Evolutionary conservation across 1,284 basidiomycete species (phyloP).

Genomic region (Gomphus bonarii): DNA sequence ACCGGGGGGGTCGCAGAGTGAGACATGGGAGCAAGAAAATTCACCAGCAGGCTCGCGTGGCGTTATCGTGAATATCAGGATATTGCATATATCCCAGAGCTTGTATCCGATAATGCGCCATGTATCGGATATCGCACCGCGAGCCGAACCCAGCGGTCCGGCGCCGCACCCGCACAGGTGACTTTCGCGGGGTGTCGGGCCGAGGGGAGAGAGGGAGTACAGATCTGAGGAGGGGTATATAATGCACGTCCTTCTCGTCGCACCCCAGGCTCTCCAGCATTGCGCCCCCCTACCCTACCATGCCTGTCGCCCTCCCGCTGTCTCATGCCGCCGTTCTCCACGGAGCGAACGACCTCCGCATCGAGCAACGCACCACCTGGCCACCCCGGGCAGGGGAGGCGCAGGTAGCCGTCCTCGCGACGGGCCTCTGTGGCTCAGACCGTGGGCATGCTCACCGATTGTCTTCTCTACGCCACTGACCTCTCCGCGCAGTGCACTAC

Average conservation of each 20-base stretch:
- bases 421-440: slow-evolving; percentile 89
- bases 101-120: not conserved
- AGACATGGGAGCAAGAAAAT: not conserved
- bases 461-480: slow-evolving; percentile 7
- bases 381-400: slow-evolving; percentile 58
- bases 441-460: slow-evolving; percentile 36
- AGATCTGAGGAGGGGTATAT: not conserved
- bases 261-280: slow-evolving; percentile 10
- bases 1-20: slow-evolving; percentile 27
- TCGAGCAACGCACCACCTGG: slow-evolving; percentile 58
- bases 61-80: not conserved
- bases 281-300: slow-evolving; percentile 19
- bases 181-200: not conserved
- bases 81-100: not conserved
- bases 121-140: not conserved
- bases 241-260: slow-evolving; percentile 14
- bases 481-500: slow-evolving; percentile 62
- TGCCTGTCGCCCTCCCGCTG: slow-evolving; percentile 47
- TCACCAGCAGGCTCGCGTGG: too few species aligned
- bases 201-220: too few species aligned
- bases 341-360: slow-evolving; percentile 59
- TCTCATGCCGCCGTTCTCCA: slow-evolving; percentile 62
- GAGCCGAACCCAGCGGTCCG: slow-evolving; percentile 13
- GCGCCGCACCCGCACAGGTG: slow-evolving; percentile 12
- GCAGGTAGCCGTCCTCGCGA: slow-evolving; percentile 68